phyloP scores from a whole-genome alignment of 805 yeast genomes.

The Clavispora fructus region DNA sequence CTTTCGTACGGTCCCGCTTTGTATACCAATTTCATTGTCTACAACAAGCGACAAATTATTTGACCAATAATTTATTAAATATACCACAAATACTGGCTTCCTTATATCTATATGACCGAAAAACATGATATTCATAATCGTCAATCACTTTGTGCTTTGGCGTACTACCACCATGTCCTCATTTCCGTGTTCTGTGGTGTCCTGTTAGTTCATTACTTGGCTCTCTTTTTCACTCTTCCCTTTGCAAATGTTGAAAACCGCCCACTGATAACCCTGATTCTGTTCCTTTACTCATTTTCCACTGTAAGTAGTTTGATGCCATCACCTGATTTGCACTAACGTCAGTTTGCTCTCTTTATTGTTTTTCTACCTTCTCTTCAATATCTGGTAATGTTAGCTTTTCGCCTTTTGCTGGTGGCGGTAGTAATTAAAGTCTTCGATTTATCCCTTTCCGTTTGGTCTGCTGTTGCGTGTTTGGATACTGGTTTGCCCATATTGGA shows the following conservation, averaged over 20 bases:
- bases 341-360: background rate
- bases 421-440: slow-evolving; percentile 18
- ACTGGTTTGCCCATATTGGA: background rate
- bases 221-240: slow-evolving; percentile 27
- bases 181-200: background rate
- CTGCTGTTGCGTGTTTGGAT: slow-evolving; percentile 18
- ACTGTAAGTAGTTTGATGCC: slow-evolving; percentile 6
- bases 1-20: too few species aligned
- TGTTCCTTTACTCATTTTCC: slow-evolving; percentile 12
- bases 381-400: background rate
- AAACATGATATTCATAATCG: too few species aligned
- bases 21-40: too few species aligned
- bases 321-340: background rate
- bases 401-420: slow-evolving; percentile 13
- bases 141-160: background rate
- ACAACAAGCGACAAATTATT: too few species aligned
- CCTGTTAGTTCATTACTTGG: slow-evolving; percentile 25
- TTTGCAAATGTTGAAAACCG: slow-evolving; percentile 29
- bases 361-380: background rate
- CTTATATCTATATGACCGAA: too few species aligned
- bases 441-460: slow-evolving; percentile 12
- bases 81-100: too few species aligned
- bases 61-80: too few species aligned
- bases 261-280: slow-evolving; percentile 21
- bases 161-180: background rate